These are phyloP conservation scores for Phaffia tasmanica DNA, from an alignment of 768 basidiomycete genomes.

Conservation along the genomic window DNA sequence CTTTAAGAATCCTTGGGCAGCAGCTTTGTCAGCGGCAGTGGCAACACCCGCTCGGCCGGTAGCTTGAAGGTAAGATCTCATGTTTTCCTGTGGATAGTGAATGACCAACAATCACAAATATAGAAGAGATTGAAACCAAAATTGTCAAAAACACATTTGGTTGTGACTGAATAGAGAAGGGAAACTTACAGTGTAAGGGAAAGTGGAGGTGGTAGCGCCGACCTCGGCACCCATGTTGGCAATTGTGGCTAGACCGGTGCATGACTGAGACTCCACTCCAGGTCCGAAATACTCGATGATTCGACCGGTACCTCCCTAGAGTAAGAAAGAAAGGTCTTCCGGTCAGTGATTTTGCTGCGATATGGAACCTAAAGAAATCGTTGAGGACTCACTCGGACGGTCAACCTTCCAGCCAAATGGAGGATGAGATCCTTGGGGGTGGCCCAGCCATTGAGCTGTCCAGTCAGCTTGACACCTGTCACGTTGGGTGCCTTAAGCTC, in stretches of 20 bases:
- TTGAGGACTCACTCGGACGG: slow-evolving; percentile 61
- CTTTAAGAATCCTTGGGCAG: slow-evolving; percentile 59
- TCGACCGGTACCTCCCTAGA: slow-evolving; percentile 83
- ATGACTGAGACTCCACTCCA: slow-evolving; percentile 77
- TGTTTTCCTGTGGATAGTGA: slow-evolving; percentile 40
- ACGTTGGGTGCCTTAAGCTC: slow-evolving; percentile 85
- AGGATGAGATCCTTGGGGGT: slow-evolving; percentile 95
- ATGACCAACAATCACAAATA: no score
- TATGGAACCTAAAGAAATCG: neutral
- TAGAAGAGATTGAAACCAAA: no score
- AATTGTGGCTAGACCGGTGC: slow-evolving; percentile 92
- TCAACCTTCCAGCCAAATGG: slow-evolving; percentile 83
- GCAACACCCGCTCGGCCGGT: slow-evolving; percentile 82
- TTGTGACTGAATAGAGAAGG: neutral
- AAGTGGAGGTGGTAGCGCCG: slow-evolving; percentile 98
- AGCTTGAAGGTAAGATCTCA: slow-evolving; percentile 79
- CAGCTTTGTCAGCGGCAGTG: slow-evolving; percentile 71
- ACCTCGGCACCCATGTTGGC: slow-evolving; percentile 99
- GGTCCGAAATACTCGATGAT: slow-evolving; percentile 96
- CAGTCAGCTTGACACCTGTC: slow-evolving; percentile 74
- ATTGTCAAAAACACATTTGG: no score
- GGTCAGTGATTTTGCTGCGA: neutral
- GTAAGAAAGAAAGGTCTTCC: neutral
- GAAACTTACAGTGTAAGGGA: slow-evolving; percentile 68
- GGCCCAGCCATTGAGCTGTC: slow-evolving; percentile 76